Evolutionary conservation across 1,284 basidiomycete species (phyloP), one percentile per base, ranked within the genome.

Genomic region (Trichosporon sp.): DNA sequence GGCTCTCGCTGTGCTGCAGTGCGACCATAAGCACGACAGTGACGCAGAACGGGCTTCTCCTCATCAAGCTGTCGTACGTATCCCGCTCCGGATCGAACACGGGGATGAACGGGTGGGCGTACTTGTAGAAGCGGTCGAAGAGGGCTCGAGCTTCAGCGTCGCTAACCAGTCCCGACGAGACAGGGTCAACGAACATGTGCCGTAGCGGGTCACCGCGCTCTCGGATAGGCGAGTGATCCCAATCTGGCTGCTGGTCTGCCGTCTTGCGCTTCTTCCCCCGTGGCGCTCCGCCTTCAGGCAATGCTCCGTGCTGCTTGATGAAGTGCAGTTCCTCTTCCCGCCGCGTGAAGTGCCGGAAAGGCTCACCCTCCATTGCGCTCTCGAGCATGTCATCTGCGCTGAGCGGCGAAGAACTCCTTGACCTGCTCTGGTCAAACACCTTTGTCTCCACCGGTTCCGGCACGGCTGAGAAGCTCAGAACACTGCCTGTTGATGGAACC

Each of bases 21-120:
- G 58, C 73, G 2, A 73, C 65, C 16, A 71, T 65, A 16, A 73
- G 52, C 21, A 75, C 68, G 32, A 69, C 67, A 0, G 70, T 67
- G 23, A 75, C 63, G 31, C 69, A 70, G 52, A 73, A 75, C 2
- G 73, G 67, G 1, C 70, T 72, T 5, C 72, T 65, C 9, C 58
- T 37, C 10, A 71, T 65, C 25, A 75, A 62, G 69, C 64, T 72
- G 32, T 73, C 69, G 65, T 65, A 73, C 0, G 73, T 75, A 57
- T 75, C 73, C 13, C 54, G 60, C 4, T 49, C 9, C 3, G 70
- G 71, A 37, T 75, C 73, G 40, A 67, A 71, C 5, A 75, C 65
- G 4, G 73, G 73, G 37, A 71, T 68, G 58, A 70, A 75, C 11
- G 66, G 63, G 58, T 71, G 70, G 9, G 71, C 70, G 23, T 67